Percentiles rank a stretch among this genome's conserved stretches.
Evolutionary conservation across 2,329 filamentous ascomycete genomes (phyloP).

Genomic region (Cytospora leucostoma): DNA sequence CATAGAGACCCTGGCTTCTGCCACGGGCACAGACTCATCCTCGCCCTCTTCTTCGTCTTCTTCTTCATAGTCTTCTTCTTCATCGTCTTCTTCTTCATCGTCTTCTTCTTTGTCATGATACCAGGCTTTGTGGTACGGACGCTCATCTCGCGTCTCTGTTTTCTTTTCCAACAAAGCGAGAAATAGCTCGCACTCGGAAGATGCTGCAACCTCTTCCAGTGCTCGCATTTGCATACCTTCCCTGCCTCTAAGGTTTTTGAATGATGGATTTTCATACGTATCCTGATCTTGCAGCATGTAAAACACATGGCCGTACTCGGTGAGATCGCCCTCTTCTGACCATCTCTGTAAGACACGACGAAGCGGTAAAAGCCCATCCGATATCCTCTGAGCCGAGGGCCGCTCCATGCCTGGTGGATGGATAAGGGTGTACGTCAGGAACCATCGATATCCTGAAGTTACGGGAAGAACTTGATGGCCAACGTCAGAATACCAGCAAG

Average conservation of each 20-base stretch:
- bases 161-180: neutral
- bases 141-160: neutral
- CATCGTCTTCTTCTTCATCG: neutral
- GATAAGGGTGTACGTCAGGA: constrained; percentile 55
- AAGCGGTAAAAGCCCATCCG: neutral
- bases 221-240: neutral
- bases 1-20: neutral
- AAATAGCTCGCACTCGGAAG: neutral
- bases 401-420: constrained; percentile 27
- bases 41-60: neutral
- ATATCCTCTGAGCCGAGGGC: constrained; percentile 30
- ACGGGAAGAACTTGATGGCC: constrained; percentile 52
- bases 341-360: neutral
- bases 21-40: neutral
- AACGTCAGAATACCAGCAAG: constrained; percentile 53
- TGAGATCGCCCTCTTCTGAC: neutral
- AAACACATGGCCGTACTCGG: neutral
- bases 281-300: neutral
- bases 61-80: neutral
- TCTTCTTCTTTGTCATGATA: neutral
- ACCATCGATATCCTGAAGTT: constrained; percentile 49
- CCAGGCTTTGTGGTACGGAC: neutral
- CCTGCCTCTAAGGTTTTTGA: neutral
- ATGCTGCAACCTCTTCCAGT: neutral
- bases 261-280: neutral